These are phyloP conservation scores for Paraconiothyrium sp. DNA, from an alignment of 2,329 filamentous ascomycete species.

Conservation along the genomic window DNA sequence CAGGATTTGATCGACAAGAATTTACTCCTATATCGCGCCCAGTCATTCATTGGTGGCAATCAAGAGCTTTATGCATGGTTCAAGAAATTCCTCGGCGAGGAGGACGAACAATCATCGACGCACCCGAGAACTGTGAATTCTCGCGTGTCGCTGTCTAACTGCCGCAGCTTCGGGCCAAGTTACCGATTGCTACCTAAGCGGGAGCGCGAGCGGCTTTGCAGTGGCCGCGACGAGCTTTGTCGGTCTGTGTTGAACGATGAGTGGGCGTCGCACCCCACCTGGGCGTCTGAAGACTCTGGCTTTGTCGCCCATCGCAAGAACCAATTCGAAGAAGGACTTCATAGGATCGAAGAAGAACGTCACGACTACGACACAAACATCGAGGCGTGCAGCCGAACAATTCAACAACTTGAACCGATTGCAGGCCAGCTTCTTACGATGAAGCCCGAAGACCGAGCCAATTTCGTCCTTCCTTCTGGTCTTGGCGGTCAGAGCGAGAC, in stretches of 20 bases:
- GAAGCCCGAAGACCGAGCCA: conserved; percentile 72
- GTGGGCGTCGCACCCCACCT: conserved; percentile 98
- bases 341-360: conserved; percentile 96
- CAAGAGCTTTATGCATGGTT: conserved; percentile 90
- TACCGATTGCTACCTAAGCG: conserved; percentile 91
- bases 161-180: conserved; percentile 92
- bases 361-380: conserved; percentile 99
- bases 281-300: conserved; percentile 97
- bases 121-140: conserved; percentile 75
- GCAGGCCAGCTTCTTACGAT: conserved; percentile 89
- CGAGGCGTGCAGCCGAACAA: conserved; percentile 91
- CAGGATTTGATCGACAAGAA: conserved; percentile 90
- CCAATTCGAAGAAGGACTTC: conserved; percentile 89
- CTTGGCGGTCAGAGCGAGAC: conserved; percentile 94
- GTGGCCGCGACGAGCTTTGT: conserved; percentile 93
- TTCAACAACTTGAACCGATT: conserved; percentile 94
- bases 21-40: conserved; percentile 82
- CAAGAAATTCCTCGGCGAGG: conserved; percentile 82
- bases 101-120: conserved; percentile 62
- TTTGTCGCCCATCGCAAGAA: conserved; percentile 99
- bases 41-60: conserved; percentile 86
- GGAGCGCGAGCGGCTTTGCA: conserved; percentile 90
- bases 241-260: conserved; percentile 94
- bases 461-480: conserved; percentile 81
- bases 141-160: conserved; percentile 92